phyloP scores from a whole-genome alignment of 2,329 filamentous ascomycete genomes.

The Zymoseptoria tritici region DNA sequence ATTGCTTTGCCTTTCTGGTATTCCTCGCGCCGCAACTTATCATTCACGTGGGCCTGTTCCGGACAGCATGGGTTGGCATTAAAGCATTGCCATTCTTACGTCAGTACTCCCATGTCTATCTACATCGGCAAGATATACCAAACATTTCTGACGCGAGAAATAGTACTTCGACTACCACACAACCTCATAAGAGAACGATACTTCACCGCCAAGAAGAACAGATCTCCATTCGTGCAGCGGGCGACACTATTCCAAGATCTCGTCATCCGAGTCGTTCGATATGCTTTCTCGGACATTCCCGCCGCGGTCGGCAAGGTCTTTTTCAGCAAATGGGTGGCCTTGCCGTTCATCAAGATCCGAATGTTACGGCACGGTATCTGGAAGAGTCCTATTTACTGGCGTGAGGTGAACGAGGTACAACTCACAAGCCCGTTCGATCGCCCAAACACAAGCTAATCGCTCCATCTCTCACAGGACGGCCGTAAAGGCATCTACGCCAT shows the following conservation, averaged over 20 bases:
- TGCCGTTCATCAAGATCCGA: slow-evolving; percentile 68
- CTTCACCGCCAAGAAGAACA: slow-evolving; percentile 38
- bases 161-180: slow-evolving; percentile 50
- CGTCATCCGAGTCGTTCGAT: slow-evolving; percentile 68
- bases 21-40: slow-evolving; percentile 67
- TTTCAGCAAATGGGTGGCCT: slow-evolving; percentile 64
- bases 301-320: slow-evolving; percentile 65
- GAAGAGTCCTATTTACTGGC: slow-evolving; percentile 56
- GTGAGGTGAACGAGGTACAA: slow-evolving; percentile 48
- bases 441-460: neutral
- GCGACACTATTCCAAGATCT: slow-evolving; percentile 71
- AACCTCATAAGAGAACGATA: slow-evolving; percentile 53
- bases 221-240: slow-evolving; percentile 57
- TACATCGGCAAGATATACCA: neutral
- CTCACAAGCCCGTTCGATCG: neutral
- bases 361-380: slow-evolving; percentile 65
- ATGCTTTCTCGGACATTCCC: slow-evolving; percentile 66
- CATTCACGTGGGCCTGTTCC: slow-evolving; percentile 56
- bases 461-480: slow-evolving; percentile 10
- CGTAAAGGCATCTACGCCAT: slow-evolving; percentile 61
- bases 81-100: slow-evolving; percentile 62
- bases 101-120: slow-evolving; percentile 32
- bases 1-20: slow-evolving; percentile 65
- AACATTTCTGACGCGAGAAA: neutral
- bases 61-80: slow-evolving; percentile 51